Base-by-base conservation (phyloP, 805 yeast species). In the Schizosaccharomyces cryophilus region DNA sequence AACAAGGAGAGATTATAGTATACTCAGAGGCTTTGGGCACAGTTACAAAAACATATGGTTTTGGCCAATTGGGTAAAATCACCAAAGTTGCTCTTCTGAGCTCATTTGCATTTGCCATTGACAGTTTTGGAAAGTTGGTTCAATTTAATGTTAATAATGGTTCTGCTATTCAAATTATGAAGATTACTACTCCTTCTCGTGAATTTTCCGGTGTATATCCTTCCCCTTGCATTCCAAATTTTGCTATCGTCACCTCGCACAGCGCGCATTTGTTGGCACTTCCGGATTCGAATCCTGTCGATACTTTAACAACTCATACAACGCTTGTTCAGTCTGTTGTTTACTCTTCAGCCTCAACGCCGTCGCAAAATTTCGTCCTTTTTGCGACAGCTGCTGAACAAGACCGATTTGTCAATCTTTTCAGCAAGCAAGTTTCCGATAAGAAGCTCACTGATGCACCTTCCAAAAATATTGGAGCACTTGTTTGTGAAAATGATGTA, bases 361-460 rank as follows among this genome's bases (percentile, higher is more conserved):
- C 19, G 42, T n/a, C 19, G 31, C 13, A 7, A 21, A 17, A 19
- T 45, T 45, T 45, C 4, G 31, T 40, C 7, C 13, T 26, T 19
- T 56, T 56, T 24, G 60, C 29, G 17, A 21, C 45, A 19, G 42
- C 60, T n/a, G 60, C 60, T 21, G 45, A 26, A 21, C n/a, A 29
- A 1, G 60, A 56, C 60, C 42, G 60, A n/a, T 56, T 35, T 35
- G 45, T 56, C 26, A 56, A 56, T 26, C 26, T 56, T 13, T 56
- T 31, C 47, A 35, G 26, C 47, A 35, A 35, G 29, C 21, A 29
- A 29, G 17, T 40, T 9, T 19, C 45, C 42, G 15, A 38, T 29
- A 21, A 17, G 21, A 24, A 56, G 31, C n/a, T 40, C 4, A 9
- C 17, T 1, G 31, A 21, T 29, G 31, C 6, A 3, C 19, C 35